Evolutionary conservation across 2,329 filamentous ascomycete species (phyloP).

Genomic region (Colletotrichum gloeosporioides): DNA sequence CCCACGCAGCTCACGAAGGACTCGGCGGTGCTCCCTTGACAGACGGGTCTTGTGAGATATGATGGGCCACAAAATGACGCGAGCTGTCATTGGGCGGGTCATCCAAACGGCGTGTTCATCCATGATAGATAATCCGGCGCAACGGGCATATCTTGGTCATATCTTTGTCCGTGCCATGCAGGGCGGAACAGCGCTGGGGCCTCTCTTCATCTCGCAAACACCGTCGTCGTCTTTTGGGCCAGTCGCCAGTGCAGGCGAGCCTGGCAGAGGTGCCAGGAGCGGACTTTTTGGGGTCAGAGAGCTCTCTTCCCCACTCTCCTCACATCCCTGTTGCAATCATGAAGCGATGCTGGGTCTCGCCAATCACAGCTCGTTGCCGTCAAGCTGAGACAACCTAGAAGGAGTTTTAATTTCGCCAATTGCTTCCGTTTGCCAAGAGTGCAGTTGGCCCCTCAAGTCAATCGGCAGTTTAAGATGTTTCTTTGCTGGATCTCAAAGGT

Average conservation of each 20-base stretch:
- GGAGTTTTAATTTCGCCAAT: constrained; percentile 6
- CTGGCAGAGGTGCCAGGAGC: not conserved
- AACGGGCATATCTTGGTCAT: constrained; percentile 6
- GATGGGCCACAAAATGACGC: not conserved
- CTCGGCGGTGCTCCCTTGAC: not conserved
- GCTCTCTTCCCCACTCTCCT: not conserved
- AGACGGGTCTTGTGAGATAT: not conserved
- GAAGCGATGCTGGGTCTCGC: not conserved
- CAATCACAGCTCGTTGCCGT: not conserved
- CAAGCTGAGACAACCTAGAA: constrained; percentile 11
- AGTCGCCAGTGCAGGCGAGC: not conserved
- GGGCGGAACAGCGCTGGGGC: not conserved
- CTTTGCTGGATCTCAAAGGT: not conserved
- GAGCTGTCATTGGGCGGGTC: constrained; percentile 12
- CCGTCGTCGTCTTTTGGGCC: not conserved
- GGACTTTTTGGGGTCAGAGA: not conserved
- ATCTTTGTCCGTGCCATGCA: constrained; percentile 7
- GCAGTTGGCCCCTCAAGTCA: not conserved
- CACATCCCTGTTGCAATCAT: not conserved
- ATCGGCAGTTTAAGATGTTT: constrained; percentile 9
- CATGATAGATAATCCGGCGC: not conserved
- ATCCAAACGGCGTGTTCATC: constrained; percentile 14
- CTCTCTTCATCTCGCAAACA: constrained; percentile 8
- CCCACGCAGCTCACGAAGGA: not conserved
- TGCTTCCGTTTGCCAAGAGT: constrained; percentile 3